Percentiles rank a stretch among this genome's conserved stretches.
Evolutionary conservation across 1,139 yeast species (phyloP).

Genomic region (Hanseniaspora sp.): DNA sequence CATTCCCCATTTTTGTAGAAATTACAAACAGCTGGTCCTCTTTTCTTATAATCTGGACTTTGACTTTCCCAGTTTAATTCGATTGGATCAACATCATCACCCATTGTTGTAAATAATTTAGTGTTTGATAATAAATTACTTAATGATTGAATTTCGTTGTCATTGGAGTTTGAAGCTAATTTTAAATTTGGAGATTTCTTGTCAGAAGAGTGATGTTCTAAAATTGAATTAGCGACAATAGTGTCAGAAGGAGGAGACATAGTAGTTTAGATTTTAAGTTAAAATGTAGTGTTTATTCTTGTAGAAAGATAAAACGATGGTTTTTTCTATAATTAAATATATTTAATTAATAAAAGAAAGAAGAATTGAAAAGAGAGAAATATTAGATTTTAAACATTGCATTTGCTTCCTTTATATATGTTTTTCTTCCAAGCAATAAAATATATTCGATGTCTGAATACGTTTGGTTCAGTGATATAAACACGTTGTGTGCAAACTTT

Average conservation of each 20-base stretch:
- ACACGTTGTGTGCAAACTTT: too few relatives aligned
- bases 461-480: too few relatives aligned
- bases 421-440: too few relatives aligned
- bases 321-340: neutral
- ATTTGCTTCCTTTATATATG: too few relatives aligned
- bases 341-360: too few relatives aligned
- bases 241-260: slow-evolving; percentile 14
- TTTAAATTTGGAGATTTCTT: slow-evolving; percentile 1
- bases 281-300: too few relatives aligned
- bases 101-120: slow-evolving; percentile 37
- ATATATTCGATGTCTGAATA: too few relatives aligned
- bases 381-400: too few relatives aligned
- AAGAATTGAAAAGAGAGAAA: too few relatives aligned
- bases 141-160: neutral
- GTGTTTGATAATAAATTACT: neutral
- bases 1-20: slow-evolving; percentile 38
- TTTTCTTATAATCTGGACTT: slow-evolving; percentile 31
- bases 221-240: neutral
- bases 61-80: slow-evolving; percentile 42
- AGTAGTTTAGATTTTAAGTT: too few relatives aligned
- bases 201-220: neutral
- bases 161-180: neutral
- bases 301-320: neutral
- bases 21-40: slow-evolving; percentile 51
- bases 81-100: slow-evolving; percentile 41